A percentile compares a stretch with the other conserved stretches of the same genome.
Conservation (phyloP, 352 stramenopile genomes). For the Globisporangium takayamanum region DNA sequence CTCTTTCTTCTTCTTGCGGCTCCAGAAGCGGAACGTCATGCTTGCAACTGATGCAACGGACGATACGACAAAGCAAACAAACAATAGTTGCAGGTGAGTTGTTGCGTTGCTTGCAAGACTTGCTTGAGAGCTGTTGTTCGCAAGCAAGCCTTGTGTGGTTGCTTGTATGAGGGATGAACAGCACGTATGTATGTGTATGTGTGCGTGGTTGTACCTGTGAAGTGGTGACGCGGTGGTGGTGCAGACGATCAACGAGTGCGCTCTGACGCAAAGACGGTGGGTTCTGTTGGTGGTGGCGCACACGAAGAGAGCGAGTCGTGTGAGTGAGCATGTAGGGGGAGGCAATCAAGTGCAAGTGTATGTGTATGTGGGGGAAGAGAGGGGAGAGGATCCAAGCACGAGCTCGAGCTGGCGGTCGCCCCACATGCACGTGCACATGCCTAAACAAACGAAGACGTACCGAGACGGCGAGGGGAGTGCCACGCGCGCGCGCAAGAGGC, state of each 20-base stretch:
- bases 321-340: not conserved
- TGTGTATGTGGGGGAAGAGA: not conserved
- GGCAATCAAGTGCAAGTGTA: not conserved
- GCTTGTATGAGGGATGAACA: not conserved
- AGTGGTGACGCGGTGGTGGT: too few relatives aligned
- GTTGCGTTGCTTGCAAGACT: not conserved
- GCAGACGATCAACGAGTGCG: too few relatives aligned
- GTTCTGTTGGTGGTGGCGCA: too few relatives aligned
- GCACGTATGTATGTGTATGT: not conserved
- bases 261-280: too few relatives aligned
- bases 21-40: conserved; percentile 76
- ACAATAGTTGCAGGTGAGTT: not conserved
- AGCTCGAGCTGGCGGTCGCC: not conserved
- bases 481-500: not conserved
- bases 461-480: not conserved
- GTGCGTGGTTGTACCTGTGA: too few relatives aligned
- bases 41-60: not conserved
- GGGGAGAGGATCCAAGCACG: not conserved
- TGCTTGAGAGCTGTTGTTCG: not conserved
- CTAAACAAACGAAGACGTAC: not conserved
- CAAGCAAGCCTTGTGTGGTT: not conserved
- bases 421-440: not conserved
- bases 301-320: too few relatives aligned
- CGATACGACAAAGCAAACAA: not conserved
- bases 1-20: conserved; percentile 66